These are phyloP conservation scores for Sutorius australiensis DNA, from an alignment of 768 basidiomycete genomes.

Conservation along the genomic window DNA sequence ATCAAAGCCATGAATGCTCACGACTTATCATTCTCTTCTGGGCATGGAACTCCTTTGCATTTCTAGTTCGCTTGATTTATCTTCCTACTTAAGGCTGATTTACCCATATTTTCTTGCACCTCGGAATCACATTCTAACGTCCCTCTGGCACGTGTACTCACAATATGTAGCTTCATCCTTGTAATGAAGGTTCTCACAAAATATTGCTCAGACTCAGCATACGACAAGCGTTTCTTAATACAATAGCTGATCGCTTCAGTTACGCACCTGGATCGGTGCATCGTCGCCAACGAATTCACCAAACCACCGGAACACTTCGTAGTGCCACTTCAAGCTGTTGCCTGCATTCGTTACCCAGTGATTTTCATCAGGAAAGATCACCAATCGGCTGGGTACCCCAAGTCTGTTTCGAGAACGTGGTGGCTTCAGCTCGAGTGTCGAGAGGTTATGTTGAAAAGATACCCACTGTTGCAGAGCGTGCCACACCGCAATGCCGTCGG, in stretches of 20 bases:
- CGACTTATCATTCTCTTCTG: background rate
- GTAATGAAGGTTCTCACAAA: background rate
- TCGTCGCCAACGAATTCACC: conserved; percentile 54
- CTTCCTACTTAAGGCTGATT: conserved; percentile 7
- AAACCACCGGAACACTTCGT: conserved; percentile 92
- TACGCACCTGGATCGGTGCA: conserved; percentile 2
- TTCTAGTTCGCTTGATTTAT: conserved; percentile 9
- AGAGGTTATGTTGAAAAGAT: background rate
- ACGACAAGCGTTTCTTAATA: background rate
- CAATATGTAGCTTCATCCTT: conserved; percentile 7
- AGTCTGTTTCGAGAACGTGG: conserved; percentile 39
- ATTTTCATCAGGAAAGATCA: conserved; percentile 88
- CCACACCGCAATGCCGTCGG: conserved; percentile 80
- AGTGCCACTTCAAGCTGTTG: conserved; percentile 91
- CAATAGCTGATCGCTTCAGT: conserved; percentile 4
- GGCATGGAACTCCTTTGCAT: background rate
- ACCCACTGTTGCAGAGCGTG: conserved; percentile 81
- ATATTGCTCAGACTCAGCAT: background rate
- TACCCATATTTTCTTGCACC: conserved; percentile 1
- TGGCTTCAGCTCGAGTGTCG: background rate
- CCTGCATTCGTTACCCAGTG: conserved; percentile 86
- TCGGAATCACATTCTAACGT: conserved; percentile 9
- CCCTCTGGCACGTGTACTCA: background rate
- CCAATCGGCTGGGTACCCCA: conserved; percentile 68
- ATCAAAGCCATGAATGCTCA: conserved; percentile 8